Evolutionary conservation across 225 moss, liverwort and hornwort genomes (phyloP), one percentile per base, ranked within the genome.

Genomic region (Bryoerythrophyllum caledonicum): DNA sequence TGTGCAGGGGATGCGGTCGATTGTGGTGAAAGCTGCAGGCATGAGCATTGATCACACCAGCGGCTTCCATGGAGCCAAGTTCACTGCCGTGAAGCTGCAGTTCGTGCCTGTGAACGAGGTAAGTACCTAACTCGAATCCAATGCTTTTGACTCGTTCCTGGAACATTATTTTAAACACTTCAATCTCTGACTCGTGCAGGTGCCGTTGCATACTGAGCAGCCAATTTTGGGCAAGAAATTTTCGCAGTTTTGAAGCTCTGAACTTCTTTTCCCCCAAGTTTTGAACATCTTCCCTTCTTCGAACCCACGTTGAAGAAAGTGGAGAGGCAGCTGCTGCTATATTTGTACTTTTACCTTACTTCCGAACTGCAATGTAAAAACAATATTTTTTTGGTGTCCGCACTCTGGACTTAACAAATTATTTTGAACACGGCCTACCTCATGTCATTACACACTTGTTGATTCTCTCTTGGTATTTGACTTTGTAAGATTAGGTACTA

Each of bases 61-160:
- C 24, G 89, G 89, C 20, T 89, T 89, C 72, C 74, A 84, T 41
- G 89, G 89, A 67, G 86, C 89, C 4, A 89, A 86, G 48, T 84
- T 83, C 66, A 86, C 89, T 63, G 89, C 83, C 28, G 81, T 84
- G 67, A 86, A 75, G 61, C 64, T 89, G 63, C 86, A 82, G 58
- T 89, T 89, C 54, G 77, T 89, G 23, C 86, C 89, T 21, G 44
- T 89, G 19, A 63, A 75, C 6, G 86, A 89, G 83, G 89, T 32
- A 32, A 32, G 32, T 86, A 61, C 34, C 74, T 49, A 20, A 60
- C 8, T 41, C 32, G 46, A 59, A 17, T 70, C 52, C 43, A 41
- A 69, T 60, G 17, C 44, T 11, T 65, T 61, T 24, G 26, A 65
- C 34, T 71, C 17, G 30, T 35, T 65, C 19, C 8, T 5, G 63